Evolutionary conservation across 225 moss, liverwort and hornwort genomes (phyloP), one percentile per base, ranked within the genome.

Genomic region (Marchantia paleacea): DNA sequence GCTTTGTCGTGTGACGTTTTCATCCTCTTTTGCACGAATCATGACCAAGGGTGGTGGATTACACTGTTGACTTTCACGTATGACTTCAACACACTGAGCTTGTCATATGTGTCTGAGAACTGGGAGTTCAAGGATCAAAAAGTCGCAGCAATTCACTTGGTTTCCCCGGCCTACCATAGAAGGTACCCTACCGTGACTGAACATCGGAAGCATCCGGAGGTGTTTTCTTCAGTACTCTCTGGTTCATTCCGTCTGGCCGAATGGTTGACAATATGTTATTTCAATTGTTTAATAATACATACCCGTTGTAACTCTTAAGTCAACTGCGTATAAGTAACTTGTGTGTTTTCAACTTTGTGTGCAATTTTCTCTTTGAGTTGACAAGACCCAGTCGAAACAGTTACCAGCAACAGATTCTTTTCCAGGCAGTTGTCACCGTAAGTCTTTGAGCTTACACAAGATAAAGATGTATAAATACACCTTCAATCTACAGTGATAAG

Each of bases 101-200:
- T n/a, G 51, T 72, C 11, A 51, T 72, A 72, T 72, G 72, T 11
- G 72, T n/a, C 50, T 50, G 20, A 50, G 71, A 22, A 22, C 50
- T 72, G n/a, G 72, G 62, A 22, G 50, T 72, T 72, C 51, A n/a
- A 22, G 22, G 72, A 50, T 51, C 72, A 72, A 22, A 13, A 70
- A 20, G 48, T 70, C 31, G 48, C 19, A 51, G 50, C 72, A 24
- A 72, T n/a, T 52, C 72, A 24, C 72, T 28, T 18, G 2, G 10
- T 72, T 49, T 72, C 11, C 72, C 51, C 2, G 72, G 52, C 12
- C 25, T 28, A 66, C 66, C 50, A 48, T n/a, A n/a, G 50, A 72
- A 48, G 48, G 70, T 15, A 14, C 39, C 64, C 10, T 25, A 39
- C 51, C 48, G 2, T 19, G 72, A 51, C 10, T 49, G 10, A 0